Evolutionary conservation across 1,284 basidiomycete species (phyloP).

Genomic region (Irpex sp.): DNA sequence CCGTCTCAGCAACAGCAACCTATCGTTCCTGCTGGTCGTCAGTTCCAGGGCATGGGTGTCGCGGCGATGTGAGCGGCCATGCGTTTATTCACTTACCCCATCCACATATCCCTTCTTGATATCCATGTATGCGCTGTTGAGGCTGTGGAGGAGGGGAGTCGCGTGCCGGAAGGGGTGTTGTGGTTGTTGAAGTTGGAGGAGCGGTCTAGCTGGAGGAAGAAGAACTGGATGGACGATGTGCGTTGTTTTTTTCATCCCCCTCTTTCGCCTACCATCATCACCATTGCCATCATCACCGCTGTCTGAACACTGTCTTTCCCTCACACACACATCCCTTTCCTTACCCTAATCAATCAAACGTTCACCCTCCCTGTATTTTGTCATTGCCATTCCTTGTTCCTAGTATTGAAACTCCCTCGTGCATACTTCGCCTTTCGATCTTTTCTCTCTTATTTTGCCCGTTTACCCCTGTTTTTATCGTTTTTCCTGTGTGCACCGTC

Average conservation of each 20-base stretch:
- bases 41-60: conserved; percentile 33
- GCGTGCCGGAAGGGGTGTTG: neutral
- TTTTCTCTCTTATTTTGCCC: neutral
- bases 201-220: neutral
- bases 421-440: neutral
- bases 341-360: neutral
- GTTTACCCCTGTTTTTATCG: neutral
- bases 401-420: neutral
- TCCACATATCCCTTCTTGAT: neutral
- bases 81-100: no score
- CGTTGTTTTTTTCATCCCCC: neutral
- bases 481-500: neutral
- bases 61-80: conserved; percentile 27
- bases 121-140: neutral
- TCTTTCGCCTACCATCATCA: neutral
- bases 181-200: neutral
- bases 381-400: neutral
- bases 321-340: neutral
- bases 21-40: conserved; percentile 19
- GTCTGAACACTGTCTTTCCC: neutral
- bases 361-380: neutral
- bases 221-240: neutral
- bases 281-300: neutral
- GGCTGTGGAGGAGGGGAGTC: neutral
- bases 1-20: conserved; percentile 26